Base-by-base conservation (phyloP, 495 filamentous ascomycete species). In the Cetradonia linearis region DNA sequence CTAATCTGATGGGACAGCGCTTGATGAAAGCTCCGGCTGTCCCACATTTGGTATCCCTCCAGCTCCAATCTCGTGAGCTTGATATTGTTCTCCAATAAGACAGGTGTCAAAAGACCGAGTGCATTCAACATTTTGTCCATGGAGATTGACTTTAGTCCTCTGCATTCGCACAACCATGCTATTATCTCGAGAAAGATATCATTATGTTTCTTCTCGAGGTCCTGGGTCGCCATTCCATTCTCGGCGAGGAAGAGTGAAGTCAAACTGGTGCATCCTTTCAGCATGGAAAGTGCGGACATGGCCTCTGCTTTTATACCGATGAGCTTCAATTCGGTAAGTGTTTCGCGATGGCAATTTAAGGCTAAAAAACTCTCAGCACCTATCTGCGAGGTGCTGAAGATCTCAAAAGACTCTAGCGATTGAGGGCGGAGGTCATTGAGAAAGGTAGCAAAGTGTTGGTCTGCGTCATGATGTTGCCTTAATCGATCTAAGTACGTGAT, bases 401-500 rank as follows among this genome's bases (percentile, higher is more conserved):
- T 73, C 52, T 81, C 75, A 63, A 91, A 83, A 11, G 74, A 77
- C 56, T 75, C 75, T 0, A 91, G 69, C 7, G 78, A 80, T 58
- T 88, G 77, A 0, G 78, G 76, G 9, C 65, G 74, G 14, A 91
- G 70, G 2, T 73, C 72, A 33, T 68, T 69, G 27, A 91, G 75
- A 61, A 89, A 85, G 20, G 70, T 69, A 4, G 83, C 79, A 38
- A 88, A 68, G 38, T 81, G 69, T 27, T 75, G 63, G 61, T 85
- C 83, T 20, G 78, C 70, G 47, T 71, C 64, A 47, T 69, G 67
- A 14, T 62, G 31, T 33, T 66, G 66, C 69, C 58, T 31, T 50
- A 64, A 74, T 46, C 63, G 31, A 33, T 36, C 28, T 56, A 44
- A 53, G 52, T 33, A 2, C 31, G 9, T 47, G 16, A 27, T 18